Percentiles rank a stretch among this genome's conserved stretches.
phyloP scores from a whole-genome alignment of 441 rosid genomes.

The Brassica hybrid region DNA sequence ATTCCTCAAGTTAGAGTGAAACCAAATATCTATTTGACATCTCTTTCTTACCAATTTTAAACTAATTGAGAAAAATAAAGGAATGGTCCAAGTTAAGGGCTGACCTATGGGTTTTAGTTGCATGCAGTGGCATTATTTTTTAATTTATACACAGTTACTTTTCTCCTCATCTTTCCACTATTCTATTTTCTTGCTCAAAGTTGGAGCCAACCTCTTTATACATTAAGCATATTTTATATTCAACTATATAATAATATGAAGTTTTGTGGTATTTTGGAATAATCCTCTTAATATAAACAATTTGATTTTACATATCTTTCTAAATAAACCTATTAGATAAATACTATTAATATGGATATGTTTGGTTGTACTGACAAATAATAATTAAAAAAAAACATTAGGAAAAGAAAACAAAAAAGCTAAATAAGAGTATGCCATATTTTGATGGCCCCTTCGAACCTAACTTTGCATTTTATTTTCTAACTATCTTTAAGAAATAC shows the following conservation, averaged over 20 bases:
- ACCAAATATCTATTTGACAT: conserved; percentile 32
- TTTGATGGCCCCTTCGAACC: conserved; percentile 39
- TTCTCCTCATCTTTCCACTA: conserved; percentile 8
- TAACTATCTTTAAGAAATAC: conserved; percentile 11
- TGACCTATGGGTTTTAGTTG: conserved; percentile 23
- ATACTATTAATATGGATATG: not conserved
- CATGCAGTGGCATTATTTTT: conserved; percentile 33
- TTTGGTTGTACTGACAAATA: too few relatives aligned
- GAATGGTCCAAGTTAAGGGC: conserved; percentile 39
- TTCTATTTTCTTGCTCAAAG: conserved; percentile 29
- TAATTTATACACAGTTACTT: too few relatives aligned
- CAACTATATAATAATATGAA: not conserved
- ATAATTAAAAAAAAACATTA: too few relatives aligned
- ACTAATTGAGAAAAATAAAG: not conserved
- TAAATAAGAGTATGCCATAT: conserved; percentile 18
- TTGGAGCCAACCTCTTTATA: conserved; percentile 29
- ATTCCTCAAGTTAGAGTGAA: conserved; percentile 22
- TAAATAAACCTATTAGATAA: conserved; percentile 4
- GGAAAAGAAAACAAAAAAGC: not conserved
- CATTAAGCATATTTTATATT: conserved; percentile 19
- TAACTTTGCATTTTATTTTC: conserved; percentile 35
- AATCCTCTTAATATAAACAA: not conserved
- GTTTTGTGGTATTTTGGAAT: conserved; percentile 13
- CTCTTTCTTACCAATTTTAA: conserved; percentile 28
- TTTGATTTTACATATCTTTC: not conserved